These are phyloP conservation scores for Tricholomella constricta DNA, from an alignment of 768 basidiomycete species.

Conservation along the genomic window DNA sequence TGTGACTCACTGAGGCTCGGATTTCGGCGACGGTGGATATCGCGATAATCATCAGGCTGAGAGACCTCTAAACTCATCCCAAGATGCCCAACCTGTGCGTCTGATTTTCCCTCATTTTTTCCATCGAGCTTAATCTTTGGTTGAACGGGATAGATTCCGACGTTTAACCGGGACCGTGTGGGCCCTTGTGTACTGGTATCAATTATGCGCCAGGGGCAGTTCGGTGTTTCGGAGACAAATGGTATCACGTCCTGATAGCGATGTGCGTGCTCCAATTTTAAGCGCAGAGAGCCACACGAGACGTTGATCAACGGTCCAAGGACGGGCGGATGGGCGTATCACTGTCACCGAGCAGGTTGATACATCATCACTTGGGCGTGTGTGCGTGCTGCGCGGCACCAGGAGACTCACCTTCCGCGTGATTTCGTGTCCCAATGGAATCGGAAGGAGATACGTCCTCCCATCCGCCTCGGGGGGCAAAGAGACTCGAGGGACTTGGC, in stretches of 20 bases:
- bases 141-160: not conserved
- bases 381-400: conserved; percentile 11
- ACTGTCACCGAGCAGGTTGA: conserved; percentile 11
- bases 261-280: not conserved
- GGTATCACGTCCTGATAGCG: not conserved
- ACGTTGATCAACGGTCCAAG: conserved; percentile 8
- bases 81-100: not conserved
- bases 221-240: conserved; percentile 11
- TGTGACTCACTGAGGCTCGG: not conserved
- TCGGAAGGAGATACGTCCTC: conserved; percentile 12
- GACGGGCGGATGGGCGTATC: conserved; percentile 9
- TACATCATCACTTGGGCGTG: conserved; percentile 14
- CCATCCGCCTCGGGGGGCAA: not conserved
- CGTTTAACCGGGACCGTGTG: not conserved
- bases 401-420: conserved; percentile 10
- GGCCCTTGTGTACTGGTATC: not conserved
- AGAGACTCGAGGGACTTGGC: conserved; percentile 1
- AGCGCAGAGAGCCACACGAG: conserved; percentile 3
- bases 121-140: not conserved
- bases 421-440: conserved; percentile 8
- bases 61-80: not conserved
- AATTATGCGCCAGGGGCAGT: not conserved
- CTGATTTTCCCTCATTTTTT: not conserved
- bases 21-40: not conserved
- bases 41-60: not conserved